Evolutionary conservation across 192 early-diverging fungal genomes (phyloP).

Genomic region (Coemansia sp.): DNA sequence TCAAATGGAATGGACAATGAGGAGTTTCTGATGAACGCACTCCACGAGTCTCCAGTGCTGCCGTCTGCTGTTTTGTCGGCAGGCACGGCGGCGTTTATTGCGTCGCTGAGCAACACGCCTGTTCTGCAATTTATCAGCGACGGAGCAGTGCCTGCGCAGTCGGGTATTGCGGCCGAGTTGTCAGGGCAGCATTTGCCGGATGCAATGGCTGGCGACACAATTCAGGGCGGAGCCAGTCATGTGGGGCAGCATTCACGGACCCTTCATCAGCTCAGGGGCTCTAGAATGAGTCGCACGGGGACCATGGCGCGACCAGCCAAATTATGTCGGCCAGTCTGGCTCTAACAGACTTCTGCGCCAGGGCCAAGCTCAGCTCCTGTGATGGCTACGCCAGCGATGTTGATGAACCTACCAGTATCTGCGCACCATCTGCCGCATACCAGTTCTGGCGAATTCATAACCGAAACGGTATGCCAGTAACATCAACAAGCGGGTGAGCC

Average conservation of each 20-base stretch:
- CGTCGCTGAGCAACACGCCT: conserved; percentile 29
- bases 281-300: not conserved
- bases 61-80: not conserved
- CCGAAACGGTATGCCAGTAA: not conserved
- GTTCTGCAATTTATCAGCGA: conserved; percentile 2
- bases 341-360: conserved; percentile 6
- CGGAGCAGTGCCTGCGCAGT: conserved; percentile 1
- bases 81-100: conserved; percentile 11
- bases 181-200: conserved; percentile 10
- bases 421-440: conserved; percentile 49
- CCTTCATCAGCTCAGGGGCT: conserved; percentile 21
- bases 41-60: not conserved
- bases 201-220: not conserved
- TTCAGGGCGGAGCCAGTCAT: too few species aligned
- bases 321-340: conserved; percentile 9
- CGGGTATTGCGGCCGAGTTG: not conserved
- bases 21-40: not conserved
- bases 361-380: not conserved
- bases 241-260: conserved; percentile 8
- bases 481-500: not conserved
- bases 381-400: conserved; percentile 44
- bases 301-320: not conserved
- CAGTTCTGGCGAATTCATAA: conserved; percentile 29
- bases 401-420: conserved; percentile 50
- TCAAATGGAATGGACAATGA: not conserved